Percentiles rank a stretch among this genome's conserved stretches.
phyloP scores from a whole-genome alignment of 1,139 yeast genomes.

The Cylindricascospora bacillispora region DNA sequence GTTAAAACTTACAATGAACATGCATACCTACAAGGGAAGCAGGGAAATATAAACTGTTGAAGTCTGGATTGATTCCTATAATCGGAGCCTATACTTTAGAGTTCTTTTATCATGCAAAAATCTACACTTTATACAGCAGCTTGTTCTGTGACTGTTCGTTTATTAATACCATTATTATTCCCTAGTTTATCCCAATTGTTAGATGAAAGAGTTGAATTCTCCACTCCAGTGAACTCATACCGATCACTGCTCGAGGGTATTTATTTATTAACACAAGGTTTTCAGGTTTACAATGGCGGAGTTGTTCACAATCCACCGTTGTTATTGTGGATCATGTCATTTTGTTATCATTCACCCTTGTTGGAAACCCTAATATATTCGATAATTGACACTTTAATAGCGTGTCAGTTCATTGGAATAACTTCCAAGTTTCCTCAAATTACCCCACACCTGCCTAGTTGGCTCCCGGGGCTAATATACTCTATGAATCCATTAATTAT shows the following conservation, averaged over 20 bases:
- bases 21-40: too few relatives aligned
- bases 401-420: constrained; percentile 25
- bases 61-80: too few relatives aligned
- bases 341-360: constrained; percentile 24
- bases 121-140: too few relatives aligned
- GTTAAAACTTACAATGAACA: too few relatives aligned
- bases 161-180: too few relatives aligned
- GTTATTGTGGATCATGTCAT: constrained; percentile 39
- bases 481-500: constrained; percentile 71
- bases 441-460: constrained; percentile 27
- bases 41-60: too few relatives aligned
- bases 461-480: constrained; percentile 47
- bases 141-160: too few relatives aligned
- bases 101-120: too few relatives aligned
- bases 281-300: constrained; percentile 72
- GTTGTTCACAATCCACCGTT: constrained; percentile 80
- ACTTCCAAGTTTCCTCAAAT: constrained; percentile 10
- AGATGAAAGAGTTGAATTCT: constrained; percentile 53
- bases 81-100: too few relatives aligned
- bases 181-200: constrained; percentile 23
- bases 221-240: constrained; percentile 29
- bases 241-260: constrained; percentile 65
- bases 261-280: constrained; percentile 45
- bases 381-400: constrained; percentile 30
- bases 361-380: constrained; percentile 12